phyloP scores from a whole-genome alignment of 139 green algal genomes.

The Picochlorum sp. region DNA sequence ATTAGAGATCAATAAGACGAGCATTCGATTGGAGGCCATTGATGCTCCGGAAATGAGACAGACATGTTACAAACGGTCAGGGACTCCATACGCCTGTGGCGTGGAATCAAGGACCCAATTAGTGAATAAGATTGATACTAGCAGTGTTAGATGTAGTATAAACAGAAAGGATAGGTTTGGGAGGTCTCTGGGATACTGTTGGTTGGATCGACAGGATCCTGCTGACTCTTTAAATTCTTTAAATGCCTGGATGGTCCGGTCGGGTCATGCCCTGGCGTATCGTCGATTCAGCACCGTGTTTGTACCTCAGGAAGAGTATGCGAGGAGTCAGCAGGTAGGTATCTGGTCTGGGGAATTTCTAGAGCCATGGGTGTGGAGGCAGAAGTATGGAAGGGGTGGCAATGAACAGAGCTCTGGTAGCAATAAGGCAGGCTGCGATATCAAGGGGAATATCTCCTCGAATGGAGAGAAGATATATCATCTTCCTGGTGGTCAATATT shows the following conservation, averaged over 20 bases:
- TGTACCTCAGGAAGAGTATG: slow-evolving; percentile 47
- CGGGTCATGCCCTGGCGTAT: slow-evolving; percentile 72
- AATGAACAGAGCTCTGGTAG: slow-evolving; percentile 43
- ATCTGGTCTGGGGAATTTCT: slow-evolving; percentile 67
- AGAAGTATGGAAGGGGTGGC: neutral
- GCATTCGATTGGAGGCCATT: slow-evolving; percentile 58
- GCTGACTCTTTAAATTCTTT: slow-evolving; percentile 38
- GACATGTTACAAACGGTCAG: slow-evolving; percentile 35
- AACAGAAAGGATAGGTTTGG: slow-evolving; percentile 64
- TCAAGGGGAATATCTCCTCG: slow-evolving; percentile 73
- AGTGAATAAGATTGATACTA: slow-evolving; percentile 31
- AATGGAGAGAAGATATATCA: slow-evolving; percentile 68
- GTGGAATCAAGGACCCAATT: slow-evolving; percentile 37
- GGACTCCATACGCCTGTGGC: slow-evolving; percentile 35
- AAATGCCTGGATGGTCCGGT: slow-evolving; percentile 55
- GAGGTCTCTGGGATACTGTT: slow-evolving; percentile 52
- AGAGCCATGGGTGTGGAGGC: slow-evolving; percentile 19
- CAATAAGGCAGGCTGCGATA: slow-evolving; percentile 22
- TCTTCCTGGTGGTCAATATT: slow-evolving; percentile 30
- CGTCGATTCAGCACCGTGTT: slow-evolving; percentile 64
- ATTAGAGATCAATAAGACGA: slow-evolving; percentile 42
- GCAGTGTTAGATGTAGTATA: slow-evolving; percentile 39
- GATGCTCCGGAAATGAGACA: slow-evolving; percentile 75
- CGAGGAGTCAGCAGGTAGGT: slow-evolving; percentile 31
- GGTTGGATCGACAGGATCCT: neutral